Base-by-base conservation (phyloP, 306 rosid species). In the Quercus agrifolia region DNA sequence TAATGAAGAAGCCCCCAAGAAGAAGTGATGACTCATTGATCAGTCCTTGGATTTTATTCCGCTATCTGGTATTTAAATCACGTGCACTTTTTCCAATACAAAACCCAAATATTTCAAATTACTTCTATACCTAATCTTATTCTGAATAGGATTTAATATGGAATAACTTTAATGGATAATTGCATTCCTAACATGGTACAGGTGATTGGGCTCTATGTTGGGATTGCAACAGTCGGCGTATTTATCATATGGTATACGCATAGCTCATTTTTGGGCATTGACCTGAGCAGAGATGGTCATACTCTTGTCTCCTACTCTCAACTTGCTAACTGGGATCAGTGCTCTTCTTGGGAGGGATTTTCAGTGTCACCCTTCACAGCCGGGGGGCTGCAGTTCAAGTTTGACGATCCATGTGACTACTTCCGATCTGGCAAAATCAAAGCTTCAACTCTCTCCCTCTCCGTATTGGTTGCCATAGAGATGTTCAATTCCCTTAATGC, bases 401-500 rank as follows among this genome's bases (percentile, higher is more conserved):
- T 94, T 5, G 92, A 86, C 56, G 14, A 78, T 14, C 97, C 95
- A 27, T 94, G 97, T 15, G 97, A 94, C 25, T 94, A 94, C 80
- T 94, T 92, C 87, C 85, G 28, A 0, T 54, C 82, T 6, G 99
- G 99, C 54, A 94, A 94, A 85, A 87, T 94, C 58, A 94, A 94
- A 79, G 97, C 99, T 62, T 83, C 87, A 31, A 94, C 99, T 4
- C 88, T 92, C 74, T 94, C 99, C 55, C 99, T 92, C 30, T 91
- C 97, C 0, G 97, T 94, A 62, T 79, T 94, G 91, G 99, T 94
- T 7, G 95, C 99, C 81, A 92, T 94, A 4, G 99, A 92, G 87
- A 94, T 94, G 97, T 94, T 94, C 86, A 94, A 92, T 79, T 92
- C 99, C 69, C 95, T 94, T 30, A 94, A 94, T 55, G 97, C 97